These are phyloP conservation scores for Penicillium sp. DNA, from an alignment of 2,329 filamentous ascomycete species.

Conservation along the genomic window DNA sequence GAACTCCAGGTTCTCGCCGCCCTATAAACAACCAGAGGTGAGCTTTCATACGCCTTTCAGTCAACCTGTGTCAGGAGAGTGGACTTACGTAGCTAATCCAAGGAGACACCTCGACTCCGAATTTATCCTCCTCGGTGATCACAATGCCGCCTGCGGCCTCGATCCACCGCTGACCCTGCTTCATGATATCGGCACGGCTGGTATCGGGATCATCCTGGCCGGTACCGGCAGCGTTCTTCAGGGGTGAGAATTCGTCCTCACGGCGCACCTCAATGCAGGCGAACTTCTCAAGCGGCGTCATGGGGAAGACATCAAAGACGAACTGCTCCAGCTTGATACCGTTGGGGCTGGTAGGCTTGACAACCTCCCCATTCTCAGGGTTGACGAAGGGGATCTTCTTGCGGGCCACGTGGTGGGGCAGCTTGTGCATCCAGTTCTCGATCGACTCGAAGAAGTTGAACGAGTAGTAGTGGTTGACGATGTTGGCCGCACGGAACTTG, in stretches of 20 bases:
- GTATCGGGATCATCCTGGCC: constrained; percentile 94
- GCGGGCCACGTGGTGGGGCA: constrained; percentile 92
- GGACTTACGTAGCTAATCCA: constrained; percentile 87
- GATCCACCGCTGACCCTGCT: constrained; percentile 85
- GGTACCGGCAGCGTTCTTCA: constrained; percentile 87
- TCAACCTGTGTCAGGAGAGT: neutral
- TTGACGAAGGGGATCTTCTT: constrained; percentile 97
- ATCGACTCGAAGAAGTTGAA: constrained; percentile 90
- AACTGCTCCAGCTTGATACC: constrained; percentile 99
- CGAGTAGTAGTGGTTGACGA: constrained; percentile 99
- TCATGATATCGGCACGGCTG: constrained; percentile 86
- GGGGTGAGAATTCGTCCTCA: constrained; percentile 95
- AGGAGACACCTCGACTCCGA: constrained; percentile 87
- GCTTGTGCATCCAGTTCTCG: constrained; percentile 78
- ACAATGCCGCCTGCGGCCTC: constrained; percentile 77
- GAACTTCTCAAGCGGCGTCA: constrained; percentile 83
- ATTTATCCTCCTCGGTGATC: constrained; percentile 61
- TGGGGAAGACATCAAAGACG: constrained; percentile 96
- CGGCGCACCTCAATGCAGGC: constrained; percentile 94
- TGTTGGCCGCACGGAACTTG: constrained; percentile 97
- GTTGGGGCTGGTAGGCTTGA: constrained; percentile 94
- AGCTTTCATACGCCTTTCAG: neutral
- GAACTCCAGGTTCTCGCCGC: constrained; percentile 66
- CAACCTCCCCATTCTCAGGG: constrained; percentile 71
- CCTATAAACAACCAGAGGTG: constrained; percentile 44